Percentiles rank a stretch among this genome's conserved stretches.
Evolutionary conservation across 306 rosid species (phyloP).

Genomic region (Hippophae gyantsensis): DNA sequence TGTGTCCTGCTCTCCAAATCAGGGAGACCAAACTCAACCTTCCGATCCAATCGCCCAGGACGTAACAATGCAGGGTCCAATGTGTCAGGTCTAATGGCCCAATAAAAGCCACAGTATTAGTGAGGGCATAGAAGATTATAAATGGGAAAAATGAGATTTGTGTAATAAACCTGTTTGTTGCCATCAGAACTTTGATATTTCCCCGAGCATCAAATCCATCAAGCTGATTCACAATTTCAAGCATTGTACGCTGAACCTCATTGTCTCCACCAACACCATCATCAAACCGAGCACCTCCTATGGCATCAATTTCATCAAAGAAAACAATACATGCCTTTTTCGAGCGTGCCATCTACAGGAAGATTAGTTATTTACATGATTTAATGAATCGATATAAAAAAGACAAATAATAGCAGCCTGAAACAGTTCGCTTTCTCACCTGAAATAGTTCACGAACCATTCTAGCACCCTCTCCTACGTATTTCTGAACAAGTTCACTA

Average conservation of each 20-base stretch:
- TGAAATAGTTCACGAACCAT: slow-evolving; percentile 97
- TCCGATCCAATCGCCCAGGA: slow-evolving; percentile 94
- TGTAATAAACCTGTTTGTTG: slow-evolving; percentile 78
- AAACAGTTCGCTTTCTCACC: slow-evolving; percentile 28
- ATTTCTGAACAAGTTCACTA: slow-evolving; percentile 96
- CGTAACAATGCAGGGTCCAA: slow-evolving; percentile 92
- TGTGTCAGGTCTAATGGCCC: slow-evolving; percentile 76
- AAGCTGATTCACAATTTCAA: slow-evolving; percentile 95
- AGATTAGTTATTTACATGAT: slow-evolving; percentile 11
- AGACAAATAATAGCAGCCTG: not conserved
- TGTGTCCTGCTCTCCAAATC: slow-evolving; percentile 95
- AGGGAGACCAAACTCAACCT: slow-evolving; percentile 98
- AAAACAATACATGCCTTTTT: slow-evolving; percentile 95
- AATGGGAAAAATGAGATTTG: not conserved
- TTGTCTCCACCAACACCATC: slow-evolving; percentile 98
- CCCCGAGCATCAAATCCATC: slow-evolving; percentile 99
- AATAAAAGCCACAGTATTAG: slow-evolving; percentile 5
- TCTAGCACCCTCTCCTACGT: slow-evolving; percentile 97
- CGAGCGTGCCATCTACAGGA: slow-evolving; percentile 88
- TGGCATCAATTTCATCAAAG: slow-evolving; percentile 97
- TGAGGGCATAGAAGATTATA: too few species aligned
- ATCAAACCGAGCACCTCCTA: slow-evolving; percentile 96
- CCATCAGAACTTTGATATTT: slow-evolving; percentile 95
- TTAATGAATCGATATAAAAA: slow-evolving; percentile 1
- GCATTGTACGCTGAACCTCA: slow-evolving; percentile 97